Evolutionary conservation across 345 rosid genomes (phyloP).

Genomic region (Citrus inodora): DNA sequence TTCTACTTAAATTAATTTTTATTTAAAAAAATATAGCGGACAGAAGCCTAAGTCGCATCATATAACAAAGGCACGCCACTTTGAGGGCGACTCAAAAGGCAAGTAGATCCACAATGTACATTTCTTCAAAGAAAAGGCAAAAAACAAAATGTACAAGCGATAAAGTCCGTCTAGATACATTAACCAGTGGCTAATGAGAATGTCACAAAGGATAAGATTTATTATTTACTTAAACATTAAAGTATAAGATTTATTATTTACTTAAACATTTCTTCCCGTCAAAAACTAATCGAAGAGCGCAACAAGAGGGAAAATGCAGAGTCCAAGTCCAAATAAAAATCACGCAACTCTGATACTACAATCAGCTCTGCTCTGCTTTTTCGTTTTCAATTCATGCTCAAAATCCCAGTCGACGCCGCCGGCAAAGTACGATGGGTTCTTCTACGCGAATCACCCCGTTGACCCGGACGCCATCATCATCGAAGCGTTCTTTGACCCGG

Average conservation of each 20-base stretch:
- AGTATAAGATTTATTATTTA: too few species aligned
- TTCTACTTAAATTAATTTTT: too few species aligned
- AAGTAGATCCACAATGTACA: not conserved
- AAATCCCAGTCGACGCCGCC: slow-evolving; percentile 75
- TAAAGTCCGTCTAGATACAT: too few species aligned
- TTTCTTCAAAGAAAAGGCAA: too few species aligned
- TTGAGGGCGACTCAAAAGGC: not conserved
- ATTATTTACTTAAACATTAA: too few species aligned
- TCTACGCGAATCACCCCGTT: slow-evolving; percentile 30
- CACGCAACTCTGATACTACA: not conserved
- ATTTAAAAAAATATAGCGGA: too few species aligned
- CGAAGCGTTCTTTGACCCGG: slow-evolving; percentile 89
- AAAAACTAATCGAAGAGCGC: too few species aligned
- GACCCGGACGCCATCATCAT: slow-evolving; percentile 46
- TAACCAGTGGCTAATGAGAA: too few species aligned
- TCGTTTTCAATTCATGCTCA: slow-evolving; percentile 9
- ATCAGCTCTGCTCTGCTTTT: slow-evolving; percentile 16
- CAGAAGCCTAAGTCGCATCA: too few species aligned
- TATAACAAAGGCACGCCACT: not conserved
- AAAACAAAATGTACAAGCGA: not conserved
- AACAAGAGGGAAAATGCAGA: too few species aligned
- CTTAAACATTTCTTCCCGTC: too few species aligned
- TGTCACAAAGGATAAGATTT: too few species aligned
- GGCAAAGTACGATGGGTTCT: slow-evolving; percentile 70
- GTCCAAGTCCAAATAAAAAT: slow-evolving; percentile 1